These are phyloP conservation scores for Tricholoma matsutake DNA, from an alignment of 768 basidiomycete genomes.

Conservation along the genomic window DNA sequence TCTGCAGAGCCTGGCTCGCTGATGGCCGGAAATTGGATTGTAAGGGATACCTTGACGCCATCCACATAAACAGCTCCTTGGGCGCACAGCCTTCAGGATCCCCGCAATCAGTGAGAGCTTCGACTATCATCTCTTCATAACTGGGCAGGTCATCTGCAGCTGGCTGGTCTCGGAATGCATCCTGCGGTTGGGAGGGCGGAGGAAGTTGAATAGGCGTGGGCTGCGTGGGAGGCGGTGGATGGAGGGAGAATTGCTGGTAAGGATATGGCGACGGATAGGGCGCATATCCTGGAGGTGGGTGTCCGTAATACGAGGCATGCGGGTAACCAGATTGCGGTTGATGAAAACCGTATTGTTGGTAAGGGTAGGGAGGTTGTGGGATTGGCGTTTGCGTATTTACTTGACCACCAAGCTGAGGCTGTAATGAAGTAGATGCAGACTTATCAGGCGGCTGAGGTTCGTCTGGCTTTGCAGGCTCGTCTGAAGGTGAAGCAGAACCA, in stretches of 20 bases:
- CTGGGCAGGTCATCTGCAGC: constrained; percentile 64
- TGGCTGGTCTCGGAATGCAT: constrained; percentile 20
- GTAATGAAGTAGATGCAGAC: constrained; percentile 16
- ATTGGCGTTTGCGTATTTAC: constrained; percentile 13
- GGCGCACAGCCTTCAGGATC: constrained; percentile 79
- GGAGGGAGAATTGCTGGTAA: constrained; percentile 26
- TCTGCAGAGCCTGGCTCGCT: constrained; percentile 86
- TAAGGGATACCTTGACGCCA: constrained; percentile 77
- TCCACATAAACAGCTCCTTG: constrained; percentile 82
- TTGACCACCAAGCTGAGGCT: constrained; percentile 17
- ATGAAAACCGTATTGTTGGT: constrained; percentile 54
- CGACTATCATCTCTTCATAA: constrained; percentile 91
- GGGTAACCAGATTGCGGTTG: constrained; percentile 54
- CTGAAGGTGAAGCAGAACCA: constrained; percentile 12
- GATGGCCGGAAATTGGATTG: constrained; percentile 89
- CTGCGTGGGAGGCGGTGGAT: constrained; percentile 39
- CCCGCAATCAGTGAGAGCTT: constrained; percentile 62
- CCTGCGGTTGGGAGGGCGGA: constrained; percentile 17
- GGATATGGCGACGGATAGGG: constrained; percentile 27
- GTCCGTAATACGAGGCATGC: constrained; percentile 63
- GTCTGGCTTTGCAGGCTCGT: constrained; percentile 13
- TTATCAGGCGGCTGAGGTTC: constrained; percentile 26
- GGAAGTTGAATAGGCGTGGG: constrained; percentile 30
- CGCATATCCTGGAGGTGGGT: constrained; percentile 43
- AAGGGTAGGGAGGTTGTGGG: constrained; percentile 37